phyloP scores from a whole-genome alignment of 805 yeast species.

The Ogataea siamensis region DNA sequence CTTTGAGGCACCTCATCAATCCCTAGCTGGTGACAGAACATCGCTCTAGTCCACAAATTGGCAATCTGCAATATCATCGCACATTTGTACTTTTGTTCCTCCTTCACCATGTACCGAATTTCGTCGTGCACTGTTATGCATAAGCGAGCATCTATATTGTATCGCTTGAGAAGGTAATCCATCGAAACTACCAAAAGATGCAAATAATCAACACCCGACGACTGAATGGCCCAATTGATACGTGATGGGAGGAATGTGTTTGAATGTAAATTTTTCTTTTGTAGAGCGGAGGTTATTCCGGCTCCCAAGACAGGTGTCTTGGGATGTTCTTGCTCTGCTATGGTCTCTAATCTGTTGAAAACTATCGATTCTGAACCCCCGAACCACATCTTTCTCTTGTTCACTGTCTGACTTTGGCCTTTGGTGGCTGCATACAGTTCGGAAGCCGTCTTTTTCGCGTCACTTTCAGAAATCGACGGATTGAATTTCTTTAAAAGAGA shows the following conservation, averaged over 20 bases:
- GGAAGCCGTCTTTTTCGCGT: slow-evolving; percentile 64
- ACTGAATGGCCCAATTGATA: slow-evolving; percentile 96
- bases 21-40: slow-evolving; percentile 91
- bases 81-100: slow-evolving; percentile 69
- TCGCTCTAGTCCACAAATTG: slow-evolving; percentile 93
- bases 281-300: slow-evolving; percentile 83
- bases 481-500: slow-evolving; percentile 82
- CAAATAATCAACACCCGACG: slow-evolving; percentile 95
- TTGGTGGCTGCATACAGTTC: slow-evolving; percentile 78
- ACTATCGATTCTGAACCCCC: slow-evolving; percentile 95
- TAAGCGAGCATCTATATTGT: slow-evolving; percentile 69
- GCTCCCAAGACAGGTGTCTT: slow-evolving; percentile 92
- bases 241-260: slow-evolving; percentile 80
- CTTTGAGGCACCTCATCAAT: slow-evolving; percentile 88
- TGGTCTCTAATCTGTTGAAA: slow-evolving; percentile 82
- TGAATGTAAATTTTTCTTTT: slow-evolving; percentile 59
- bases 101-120: slow-evolving; percentile 72
- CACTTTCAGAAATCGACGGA: slow-evolving; percentile 60
- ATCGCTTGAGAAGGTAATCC: slow-evolving; percentile 73
- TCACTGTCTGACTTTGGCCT: slow-evolving; percentile 48
- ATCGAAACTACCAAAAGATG: slow-evolving; percentile 82
- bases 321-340: slow-evolving; percentile 80
- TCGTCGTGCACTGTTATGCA: slow-evolving; percentile 94
- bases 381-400: slow-evolving; percentile 46
- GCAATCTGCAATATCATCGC: slow-evolving; percentile 85